Conservation (phyloP, 179 eudicot genomes). For the Drosera spatulata region DNA sequence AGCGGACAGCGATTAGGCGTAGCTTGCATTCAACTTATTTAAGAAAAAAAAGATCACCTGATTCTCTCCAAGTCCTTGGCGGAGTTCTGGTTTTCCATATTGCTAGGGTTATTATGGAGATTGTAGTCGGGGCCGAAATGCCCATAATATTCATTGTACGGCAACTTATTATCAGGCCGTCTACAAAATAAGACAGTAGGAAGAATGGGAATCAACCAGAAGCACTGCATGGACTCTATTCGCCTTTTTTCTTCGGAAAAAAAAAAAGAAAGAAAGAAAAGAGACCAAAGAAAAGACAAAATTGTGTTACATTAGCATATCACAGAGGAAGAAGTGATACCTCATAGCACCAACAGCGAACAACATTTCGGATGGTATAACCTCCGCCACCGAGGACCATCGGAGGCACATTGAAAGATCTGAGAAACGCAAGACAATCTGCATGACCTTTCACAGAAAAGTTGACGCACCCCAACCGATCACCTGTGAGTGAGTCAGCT, state of each 20-base stretch:
- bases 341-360: slow-evolving; percentile 74
- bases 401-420: slow-evolving; percentile 88
- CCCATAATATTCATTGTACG: slow-evolving; percentile 87
- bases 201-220: background rate
- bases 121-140: slow-evolving; percentile 95
- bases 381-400: slow-evolving; percentile 99
- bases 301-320: background rate
- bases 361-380: slow-evolving; percentile 47
- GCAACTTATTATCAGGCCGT: slow-evolving; percentile 91
- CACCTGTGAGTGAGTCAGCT: slow-evolving; percentile 62
- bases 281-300: background rate
- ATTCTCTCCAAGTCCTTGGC: slow-evolving; percentile 74
- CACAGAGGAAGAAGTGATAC: slow-evolving; percentile 20
- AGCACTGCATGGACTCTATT: background rate
- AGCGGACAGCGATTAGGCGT: no score
- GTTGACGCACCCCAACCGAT: slow-evolving; percentile 88
- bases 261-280: no score
- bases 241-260: no score
- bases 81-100: slow-evolving; percentile 67
- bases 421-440: slow-evolving; percentile 36
- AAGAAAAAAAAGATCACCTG: slow-evolving; percentile 38
- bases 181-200: slow-evolving; percentile 39
- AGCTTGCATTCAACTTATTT: no score
- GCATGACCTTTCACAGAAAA: slow-evolving; percentile 46
- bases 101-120: slow-evolving; percentile 62